Evolutionary conservation across 2,329 filamentous ascomycete species (phyloP).

Genomic region (Fusarium proliferatum): DNA sequence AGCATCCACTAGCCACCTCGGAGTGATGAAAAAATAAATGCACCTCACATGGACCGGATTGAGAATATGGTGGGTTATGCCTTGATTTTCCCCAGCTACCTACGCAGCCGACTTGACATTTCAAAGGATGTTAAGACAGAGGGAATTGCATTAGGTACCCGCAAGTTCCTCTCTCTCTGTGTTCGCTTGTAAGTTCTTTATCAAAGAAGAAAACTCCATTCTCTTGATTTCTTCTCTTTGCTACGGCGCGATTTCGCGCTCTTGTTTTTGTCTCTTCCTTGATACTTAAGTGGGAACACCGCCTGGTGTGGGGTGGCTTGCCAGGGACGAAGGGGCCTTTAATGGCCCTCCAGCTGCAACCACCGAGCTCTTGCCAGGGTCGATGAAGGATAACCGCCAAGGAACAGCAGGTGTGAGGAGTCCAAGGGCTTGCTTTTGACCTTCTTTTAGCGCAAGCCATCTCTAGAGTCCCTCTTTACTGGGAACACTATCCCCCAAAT

Average conservation of each 20-base stretch:
- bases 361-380: slow-evolving; percentile 27
- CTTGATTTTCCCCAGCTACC: background rate
- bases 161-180: background rate
- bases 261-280: background rate
- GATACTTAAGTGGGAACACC: background rate
- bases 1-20: slow-evolving; percentile 1
- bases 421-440: slow-evolving; percentile 18
- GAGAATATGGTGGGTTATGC: background rate
- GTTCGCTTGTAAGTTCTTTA: background rate
- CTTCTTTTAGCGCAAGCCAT: slow-evolving; percentile 25
- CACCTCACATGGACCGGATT: background rate
- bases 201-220: background rate
- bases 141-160: no score
- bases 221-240: background rate
- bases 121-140: background rate
- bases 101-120: background rate
- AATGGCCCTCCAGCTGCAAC: slow-evolving; percentile 9
- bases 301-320: slow-evolving; percentile 32
- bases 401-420: slow-evolving; percentile 10
- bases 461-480: background rate
- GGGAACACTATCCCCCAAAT: slow-evolving; percentile 16
- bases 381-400: slow-evolving; percentile 19
- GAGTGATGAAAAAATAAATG: background rate
- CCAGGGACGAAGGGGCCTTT: slow-evolving; percentile 23
- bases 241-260: background rate